A percentile compares a stretch with the other conserved stretches of the same genome.
Evolutionary conservation across 176 grass and related monocot species (phyloP).

Genomic region (Zea mays): Zm-B73-REFERENCE-NAM-5.0 NC_050100.1:97157501-97158000

Average conservation of each 20-base stretch:
- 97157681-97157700: conserved; percentile 29
- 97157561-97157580: conserved; percentile 77
- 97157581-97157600: conserved; percentile 76
- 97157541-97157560: conserved; percentile 76
- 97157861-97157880: conserved; percentile 43
- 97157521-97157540: conserved; percentile 93
- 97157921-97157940: conserved; percentile 90
- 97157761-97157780: conserved; percentile 88
- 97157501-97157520: conserved; percentile 36
- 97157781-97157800: conserved; percentile 95
- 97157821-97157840: conserved; percentile 1
- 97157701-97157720: conserved; percentile 37
- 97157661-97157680: conserved; percentile 14
- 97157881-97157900: conserved; percentile 90
- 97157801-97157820: conserved; percentile 40
- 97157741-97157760: conserved; percentile 73
- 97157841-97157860: conserved; percentile 25
- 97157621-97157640: conserved; percentile 3
- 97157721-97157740: conserved; percentile 91
- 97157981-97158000: conserved; percentile 58
- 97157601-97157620: conserved; percentile 22
- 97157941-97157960: conserved; percentile 99
- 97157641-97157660: conserved; percentile 15
- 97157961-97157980: conserved; percentile 99
- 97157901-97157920: conserved; percentile 97